phyloP scores from a whole-genome alignment of 441 rosid species.

The Populus hybrid region DNA sequence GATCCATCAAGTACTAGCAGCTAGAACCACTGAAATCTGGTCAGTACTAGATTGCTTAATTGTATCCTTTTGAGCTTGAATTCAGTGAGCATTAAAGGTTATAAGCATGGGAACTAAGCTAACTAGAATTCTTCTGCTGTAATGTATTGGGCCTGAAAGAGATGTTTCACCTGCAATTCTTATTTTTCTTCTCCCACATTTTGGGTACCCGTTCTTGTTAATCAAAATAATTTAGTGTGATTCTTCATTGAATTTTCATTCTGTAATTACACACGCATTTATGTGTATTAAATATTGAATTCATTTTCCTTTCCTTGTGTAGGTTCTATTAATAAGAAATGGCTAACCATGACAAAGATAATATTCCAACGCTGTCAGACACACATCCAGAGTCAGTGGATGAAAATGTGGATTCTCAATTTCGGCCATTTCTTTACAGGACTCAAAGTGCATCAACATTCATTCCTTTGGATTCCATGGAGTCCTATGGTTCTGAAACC shows the following conservation, averaged over 20 bases:
- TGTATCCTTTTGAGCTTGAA: background rate
- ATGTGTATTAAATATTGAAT: background rate
- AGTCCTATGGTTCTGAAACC: slow-evolving; percentile 36
- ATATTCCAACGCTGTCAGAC: slow-evolving; percentile 61
- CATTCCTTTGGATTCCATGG: slow-evolving; percentile 41
- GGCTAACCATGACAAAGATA: slow-evolving; percentile 55
- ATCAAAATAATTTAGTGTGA: background rate
- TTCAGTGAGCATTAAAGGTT: background rate
- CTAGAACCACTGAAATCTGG: background rate
- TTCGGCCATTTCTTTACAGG: slow-evolving; percentile 34
- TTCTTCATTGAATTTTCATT: background rate
- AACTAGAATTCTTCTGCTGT: background rate
- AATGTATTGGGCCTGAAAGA: background rate
- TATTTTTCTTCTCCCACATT: background rate
- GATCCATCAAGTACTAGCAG: background rate
- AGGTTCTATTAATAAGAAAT: slow-evolving; percentile 33
- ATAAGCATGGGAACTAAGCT: background rate
- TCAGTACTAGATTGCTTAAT: background rate
- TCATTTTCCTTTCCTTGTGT: background rate
- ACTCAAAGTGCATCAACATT: slow-evolving; percentile 58
- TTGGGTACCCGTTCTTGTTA: background rate
- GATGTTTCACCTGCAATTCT: background rate
- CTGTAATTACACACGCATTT: background rate
- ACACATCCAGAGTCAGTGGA: slow-evolving; percentile 23
- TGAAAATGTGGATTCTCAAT: slow-evolving; percentile 31